These are phyloP conservation scores for Gonium pectorale DNA, from an alignment of 139 green algal genomes.

Conservation along the genomic window DNA sequence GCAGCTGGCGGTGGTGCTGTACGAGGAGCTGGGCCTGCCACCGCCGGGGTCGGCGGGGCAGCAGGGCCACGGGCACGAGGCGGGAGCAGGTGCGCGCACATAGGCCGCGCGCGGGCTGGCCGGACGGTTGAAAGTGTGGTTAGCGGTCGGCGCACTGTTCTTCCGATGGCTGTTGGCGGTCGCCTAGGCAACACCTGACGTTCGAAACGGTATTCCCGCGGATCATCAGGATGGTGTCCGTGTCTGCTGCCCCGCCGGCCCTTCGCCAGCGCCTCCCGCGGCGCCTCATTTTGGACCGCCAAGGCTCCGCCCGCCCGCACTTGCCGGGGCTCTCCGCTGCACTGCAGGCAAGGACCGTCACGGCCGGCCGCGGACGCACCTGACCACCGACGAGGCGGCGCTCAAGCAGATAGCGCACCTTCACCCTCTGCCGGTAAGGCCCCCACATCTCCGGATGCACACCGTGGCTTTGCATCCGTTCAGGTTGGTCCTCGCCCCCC, in stretches of 20 bases:
- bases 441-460: slow-evolving; percentile 27
- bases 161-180: too few relatives aligned
- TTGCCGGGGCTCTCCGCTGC: background rate
- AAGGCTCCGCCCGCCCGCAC: too few relatives aligned
- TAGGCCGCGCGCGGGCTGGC: too few relatives aligned
- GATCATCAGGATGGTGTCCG: too few relatives aligned
- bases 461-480: background rate
- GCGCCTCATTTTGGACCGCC: too few relatives aligned
- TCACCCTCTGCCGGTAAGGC: slow-evolving; percentile 61
- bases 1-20: slow-evolving; percentile 73
- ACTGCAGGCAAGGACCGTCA: slow-evolving; percentile 14
- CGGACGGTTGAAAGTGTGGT: too few relatives aligned
- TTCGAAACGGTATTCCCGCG: too few relatives aligned
- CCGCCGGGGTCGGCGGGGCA: slow-evolving; percentile 8
- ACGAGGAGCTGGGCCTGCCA: slow-evolving; percentile 59
- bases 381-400: slow-evolving; percentile 63
- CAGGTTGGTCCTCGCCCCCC: background rate
- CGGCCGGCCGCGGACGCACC: slow-evolving; percentile 50
- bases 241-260: too few relatives aligned
- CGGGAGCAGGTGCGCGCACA: background rate
- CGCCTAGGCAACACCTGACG: too few relatives aligned
- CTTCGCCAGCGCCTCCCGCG: too few relatives aligned
- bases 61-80: slow-evolving; percentile 15
- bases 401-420: slow-evolving; percentile 59
- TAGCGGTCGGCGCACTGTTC: too few relatives aligned